Base-by-base conservation (phyloP, 2,329 filamentous ascomycete genomes). In the Daldinia eschscholtzii region DNA sequence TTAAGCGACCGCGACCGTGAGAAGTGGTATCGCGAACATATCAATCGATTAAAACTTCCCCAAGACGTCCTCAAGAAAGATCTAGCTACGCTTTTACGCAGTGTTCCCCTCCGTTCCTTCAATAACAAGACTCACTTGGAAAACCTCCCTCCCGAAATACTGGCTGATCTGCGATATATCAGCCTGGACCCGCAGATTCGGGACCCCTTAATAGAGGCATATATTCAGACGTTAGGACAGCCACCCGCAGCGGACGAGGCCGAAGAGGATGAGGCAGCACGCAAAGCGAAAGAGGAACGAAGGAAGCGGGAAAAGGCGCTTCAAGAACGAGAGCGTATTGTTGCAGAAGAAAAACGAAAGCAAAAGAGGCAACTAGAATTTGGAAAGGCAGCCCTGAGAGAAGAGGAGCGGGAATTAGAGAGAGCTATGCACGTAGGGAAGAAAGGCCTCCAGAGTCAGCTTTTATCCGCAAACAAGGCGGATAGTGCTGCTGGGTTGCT, bases 1-100 rank as follows among this genome's bases (percentile, higher is more conserved):
- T 83, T 94, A 26, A 82, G 84, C 37, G 93, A 95, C 75, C 93
- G 91, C 78, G 93, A 95, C 59, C 87, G 91, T 37, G 93, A 97
- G 77, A 94, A 92, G 80, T 84, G 88, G 59, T 97, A 95, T 77
- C 87, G 93, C 63, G 93, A 96, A 65, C 89, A 93, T 75, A 84
- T 93, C 71, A 86, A 82, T 68, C 84, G 91, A 6, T 80, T 94
- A 18, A 90, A 92, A 76, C 83, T 92, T 74, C 85, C 91, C 0
- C 86, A 87, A 58, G 83, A 88, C 0, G 87, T 88, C 4, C 86
- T 91, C 33, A 94, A 92, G 77, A 85, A 89, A 3, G 92, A 95
- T 73, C 83, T 96, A 4, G 86, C 86, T 10, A 83, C 84, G 4
- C 80, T 95, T 6, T 83, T 96, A 13, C 89, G 88, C 71, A 82